Conservation (phyloP, 768 basidiomycete species). For the Agrocybe praecox region DNA sequence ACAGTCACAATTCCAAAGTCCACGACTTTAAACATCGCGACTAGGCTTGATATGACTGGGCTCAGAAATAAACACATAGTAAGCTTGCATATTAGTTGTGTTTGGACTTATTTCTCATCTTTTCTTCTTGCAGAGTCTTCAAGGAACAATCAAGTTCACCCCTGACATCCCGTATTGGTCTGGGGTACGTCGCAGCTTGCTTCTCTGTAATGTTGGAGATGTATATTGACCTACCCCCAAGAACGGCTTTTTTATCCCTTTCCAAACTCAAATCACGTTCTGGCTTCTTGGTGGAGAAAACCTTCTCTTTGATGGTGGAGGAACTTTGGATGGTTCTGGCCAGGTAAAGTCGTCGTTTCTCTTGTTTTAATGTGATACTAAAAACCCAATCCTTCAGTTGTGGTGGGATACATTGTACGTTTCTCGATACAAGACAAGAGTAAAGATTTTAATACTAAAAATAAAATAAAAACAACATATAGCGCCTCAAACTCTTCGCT, state of each 20-base stretch:
- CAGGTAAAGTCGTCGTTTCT: slow-evolving; percentile 41
- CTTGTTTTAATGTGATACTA: neutral
- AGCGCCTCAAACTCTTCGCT: slow-evolving; percentile 49
- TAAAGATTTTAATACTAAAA: neutral
- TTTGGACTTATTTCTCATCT: neutral
- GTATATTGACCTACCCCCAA: slow-evolving; percentile 11
- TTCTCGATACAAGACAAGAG: no score
- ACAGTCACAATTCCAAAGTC: slow-evolving; percentile 45
- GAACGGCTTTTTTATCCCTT: slow-evolving; percentile 55
- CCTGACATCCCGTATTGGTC: slow-evolving; percentile 57
- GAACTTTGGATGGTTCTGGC: slow-evolving; percentile 66
- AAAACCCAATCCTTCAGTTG: slow-evolving; percentile 29
- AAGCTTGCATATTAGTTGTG: slow-evolving; percentile 8
- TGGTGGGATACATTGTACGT: slow-evolving; percentile 59
- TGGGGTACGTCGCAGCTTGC: slow-evolving; percentile 35
- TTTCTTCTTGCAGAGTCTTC: slow-evolving; percentile 36
- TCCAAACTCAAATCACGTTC: slow-evolving; percentile 55
- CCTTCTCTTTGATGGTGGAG: slow-evolving; percentile 55
- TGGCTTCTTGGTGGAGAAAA: slow-evolving; percentile 58
- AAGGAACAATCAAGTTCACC: slow-evolving; percentile 53
- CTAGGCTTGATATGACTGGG: slow-evolving; percentile 56
- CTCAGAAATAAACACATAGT: slow-evolving; percentile 52
- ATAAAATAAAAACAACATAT: neutral
- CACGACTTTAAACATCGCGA: slow-evolving; percentile 53
- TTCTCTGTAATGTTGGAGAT: neutral